These are phyloP conservation scores for Bothriochloa decipiens DNA, from an alignment of 176 grass and related monocot genomes.

Conservation along the genomic window DNA sequence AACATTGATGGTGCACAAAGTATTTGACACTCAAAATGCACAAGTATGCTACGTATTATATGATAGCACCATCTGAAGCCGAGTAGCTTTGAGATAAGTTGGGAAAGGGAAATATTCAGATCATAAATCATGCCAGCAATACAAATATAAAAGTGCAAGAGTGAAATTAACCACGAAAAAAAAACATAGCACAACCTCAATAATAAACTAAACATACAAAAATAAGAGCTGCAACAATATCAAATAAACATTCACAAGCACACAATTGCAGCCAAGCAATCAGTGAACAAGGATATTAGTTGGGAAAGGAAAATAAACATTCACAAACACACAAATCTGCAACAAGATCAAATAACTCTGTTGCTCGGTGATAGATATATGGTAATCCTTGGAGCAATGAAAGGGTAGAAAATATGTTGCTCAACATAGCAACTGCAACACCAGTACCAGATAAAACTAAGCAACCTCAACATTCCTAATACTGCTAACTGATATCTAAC, in stretches of 20 bases:
- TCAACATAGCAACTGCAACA: background rate
- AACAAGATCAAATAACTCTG: background rate
- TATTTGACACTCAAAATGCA: background rate
- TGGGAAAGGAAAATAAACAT: too few species aligned
- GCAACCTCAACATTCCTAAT: conserved; percentile 32
- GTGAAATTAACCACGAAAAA: background rate
- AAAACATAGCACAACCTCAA: background rate
- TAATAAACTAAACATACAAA: conserved; percentile 16
- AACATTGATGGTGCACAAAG: background rate
- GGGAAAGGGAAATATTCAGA: background rate
- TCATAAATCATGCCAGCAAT: background rate
- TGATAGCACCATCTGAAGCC: background rate
- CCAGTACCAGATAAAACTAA: conserved; percentile 30
- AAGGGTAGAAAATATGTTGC: conserved; percentile 7
- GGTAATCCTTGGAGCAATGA: background rate
- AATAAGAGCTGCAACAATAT: background rate
- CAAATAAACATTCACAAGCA: background rate
- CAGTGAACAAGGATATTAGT: background rate
- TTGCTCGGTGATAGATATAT: background rate
- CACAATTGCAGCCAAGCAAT: conserved; percentile 9
- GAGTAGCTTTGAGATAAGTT: background rate
- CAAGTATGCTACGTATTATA: background rate
- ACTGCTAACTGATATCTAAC: conserved; percentile 20
- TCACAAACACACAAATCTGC: too few species aligned
- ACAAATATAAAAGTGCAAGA: background rate